phyloP scores from a whole-genome alignment of 257 asterid genomes.

The Ajuga chamaepitys region DNA sequence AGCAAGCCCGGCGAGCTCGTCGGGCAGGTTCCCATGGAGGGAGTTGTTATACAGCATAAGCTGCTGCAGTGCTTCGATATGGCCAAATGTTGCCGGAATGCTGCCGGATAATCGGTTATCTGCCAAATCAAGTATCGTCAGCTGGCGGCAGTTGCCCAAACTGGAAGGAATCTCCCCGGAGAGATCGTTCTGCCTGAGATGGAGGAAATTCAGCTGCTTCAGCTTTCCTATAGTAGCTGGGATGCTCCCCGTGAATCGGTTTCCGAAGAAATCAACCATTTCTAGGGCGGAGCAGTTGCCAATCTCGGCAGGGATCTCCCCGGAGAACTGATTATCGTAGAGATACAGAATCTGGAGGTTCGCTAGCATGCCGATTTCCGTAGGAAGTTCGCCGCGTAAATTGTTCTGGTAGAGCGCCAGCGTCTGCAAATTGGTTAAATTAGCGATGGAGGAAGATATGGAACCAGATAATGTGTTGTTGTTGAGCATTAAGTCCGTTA shows the following conservation, averaged over 20 bases:
- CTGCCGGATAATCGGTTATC: constrained; percentile 71
- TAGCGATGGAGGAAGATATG: constrained; percentile 48
- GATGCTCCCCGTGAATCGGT: constrained; percentile 56
- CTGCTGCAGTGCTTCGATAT: constrained; percentile 53
- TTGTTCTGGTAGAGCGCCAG: constrained; percentile 62
- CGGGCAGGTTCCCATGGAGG: constrained; percentile 61
- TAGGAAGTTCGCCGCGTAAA: constrained; percentile 49
- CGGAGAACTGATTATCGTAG: constrained; percentile 71
- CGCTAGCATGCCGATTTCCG: constrained; percentile 69
- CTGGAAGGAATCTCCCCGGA: constrained; percentile 68
- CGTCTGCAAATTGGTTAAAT: constrained; percentile 61
- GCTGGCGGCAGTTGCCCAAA: constrained; percentile 58
- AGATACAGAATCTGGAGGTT: constrained; percentile 57
- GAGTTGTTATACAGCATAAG: constrained; percentile 88
- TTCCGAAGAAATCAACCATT: constrained; percentile 77
- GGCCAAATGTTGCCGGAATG: constrained; percentile 61
- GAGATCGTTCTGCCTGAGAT: constrained; percentile 77
- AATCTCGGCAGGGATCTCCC: constrained; percentile 70
- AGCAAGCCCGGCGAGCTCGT: constrained; percentile 36
- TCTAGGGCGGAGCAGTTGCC: constrained; percentile 71
- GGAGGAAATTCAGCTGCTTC: constrained; percentile 60
- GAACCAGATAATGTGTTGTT: constrained; percentile 67
- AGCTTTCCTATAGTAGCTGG: constrained; percentile 65
- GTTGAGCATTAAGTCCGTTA: constrained; percentile 75
- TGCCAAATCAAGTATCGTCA: constrained; percentile 68